A percentile compares a stretch with the other conserved stretches of the same genome.
Conservation (phyloP, 169 alveolate species). For the Theileria orientalis region DNA sequence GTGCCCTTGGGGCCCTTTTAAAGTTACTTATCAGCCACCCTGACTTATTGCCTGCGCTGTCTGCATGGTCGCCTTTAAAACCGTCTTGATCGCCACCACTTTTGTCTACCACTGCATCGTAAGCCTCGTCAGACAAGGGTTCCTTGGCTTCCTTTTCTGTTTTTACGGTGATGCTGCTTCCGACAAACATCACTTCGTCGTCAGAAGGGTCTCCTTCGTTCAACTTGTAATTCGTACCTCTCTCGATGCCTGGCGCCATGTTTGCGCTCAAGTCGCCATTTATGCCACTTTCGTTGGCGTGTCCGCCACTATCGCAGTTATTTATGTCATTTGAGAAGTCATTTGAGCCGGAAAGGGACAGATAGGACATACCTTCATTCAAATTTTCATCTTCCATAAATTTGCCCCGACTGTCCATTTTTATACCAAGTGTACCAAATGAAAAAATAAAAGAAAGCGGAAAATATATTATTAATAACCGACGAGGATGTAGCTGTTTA, state of each 20-base stretch:
- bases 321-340: not conserved
- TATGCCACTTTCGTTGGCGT: not conserved
- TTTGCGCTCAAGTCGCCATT: not conserved
- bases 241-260: not conserved
- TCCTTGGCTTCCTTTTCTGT: conserved; percentile 9
- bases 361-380: conserved; percentile 11
- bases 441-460: not conserved
- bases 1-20: not conserved
- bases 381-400: conserved; percentile 16
- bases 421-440: not conserved
- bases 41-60: not conserved
- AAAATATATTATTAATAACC: too few relatives aligned
- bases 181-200: conserved; percentile 53
- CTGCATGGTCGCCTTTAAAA: too few relatives aligned
- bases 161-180: conserved; percentile 51
- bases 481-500: too few relatives aligned
- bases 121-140: not conserved
- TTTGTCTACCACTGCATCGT: not conserved
- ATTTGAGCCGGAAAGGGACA: not conserved
- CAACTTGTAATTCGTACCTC: not conserved
- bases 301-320: not conserved
- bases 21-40: conserved; percentile 2
- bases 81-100: not conserved
- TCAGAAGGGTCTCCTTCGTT: not conserved
- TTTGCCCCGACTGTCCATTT: not conserved